Conservation (phyloP, 768 basidiomycete species). For the Leccinum aurantiacum region DNA sequence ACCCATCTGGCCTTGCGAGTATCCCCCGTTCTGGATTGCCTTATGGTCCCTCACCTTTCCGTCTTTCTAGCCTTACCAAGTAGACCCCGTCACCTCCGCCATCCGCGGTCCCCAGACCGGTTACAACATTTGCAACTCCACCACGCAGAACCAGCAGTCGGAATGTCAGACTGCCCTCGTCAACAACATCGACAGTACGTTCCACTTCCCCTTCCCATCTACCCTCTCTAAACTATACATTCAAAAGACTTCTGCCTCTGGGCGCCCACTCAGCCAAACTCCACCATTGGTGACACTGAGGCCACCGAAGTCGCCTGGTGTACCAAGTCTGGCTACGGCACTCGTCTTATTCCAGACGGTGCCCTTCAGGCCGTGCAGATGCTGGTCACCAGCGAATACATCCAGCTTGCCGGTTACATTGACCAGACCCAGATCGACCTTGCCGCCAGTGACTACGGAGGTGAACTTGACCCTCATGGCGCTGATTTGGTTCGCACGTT, state of each 20-base stretch:
- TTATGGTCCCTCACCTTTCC: background rate
- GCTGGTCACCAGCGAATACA: conserved; percentile 55
- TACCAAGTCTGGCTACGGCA: conserved; percentile 60
- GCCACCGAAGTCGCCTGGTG: conserved; percentile 74
- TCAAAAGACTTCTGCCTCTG: conserved; percentile 68
- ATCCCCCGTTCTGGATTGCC: background rate
- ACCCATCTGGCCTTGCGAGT: conserved; percentile 44
- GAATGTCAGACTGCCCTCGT: conserved; percentile 68
- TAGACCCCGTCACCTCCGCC: conserved; percentile 38
- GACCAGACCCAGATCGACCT: conserved; percentile 63
- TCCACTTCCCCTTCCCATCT: background rate
- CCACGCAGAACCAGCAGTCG: conserved; percentile 60
- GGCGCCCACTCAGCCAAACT: conserved; percentile 50
- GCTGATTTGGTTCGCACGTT: conserved; percentile 52
- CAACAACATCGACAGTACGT: conserved; percentile 49
- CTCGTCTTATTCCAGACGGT: conserved; percentile 67
- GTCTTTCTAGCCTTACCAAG: conserved; percentile 49
- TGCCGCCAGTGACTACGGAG: conserved; percentile 55
- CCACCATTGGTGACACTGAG: conserved; percentile 65
- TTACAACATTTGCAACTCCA: conserved; percentile 68
- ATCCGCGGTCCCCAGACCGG: conserved; percentile 61
- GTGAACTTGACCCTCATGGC: conserved; percentile 77
- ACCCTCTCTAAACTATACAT: conserved; percentile 26
- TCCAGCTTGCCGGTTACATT: conserved; percentile 62
- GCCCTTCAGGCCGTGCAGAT: conserved; percentile 66